phyloP scores from a whole-genome alignment of 768 basidiomycete species.

The Tylopilus intermedius region DNA sequence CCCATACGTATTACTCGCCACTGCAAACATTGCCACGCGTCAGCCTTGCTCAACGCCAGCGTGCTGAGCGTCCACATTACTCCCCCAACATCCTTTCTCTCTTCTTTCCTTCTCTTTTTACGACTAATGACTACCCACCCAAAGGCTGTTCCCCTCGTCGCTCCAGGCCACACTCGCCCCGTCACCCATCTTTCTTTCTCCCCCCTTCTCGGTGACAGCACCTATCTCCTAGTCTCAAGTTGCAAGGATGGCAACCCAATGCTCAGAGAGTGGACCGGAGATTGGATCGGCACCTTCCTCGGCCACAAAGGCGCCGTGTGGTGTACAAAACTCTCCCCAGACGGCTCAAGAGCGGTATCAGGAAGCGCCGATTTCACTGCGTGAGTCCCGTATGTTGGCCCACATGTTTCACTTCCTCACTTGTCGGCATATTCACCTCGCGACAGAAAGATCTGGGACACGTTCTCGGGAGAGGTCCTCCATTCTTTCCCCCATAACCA shows the following conservation, averaged over 20 bases:
- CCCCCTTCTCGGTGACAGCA: conserved; percentile 73
- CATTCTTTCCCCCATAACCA: conserved; percentile 99
- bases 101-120: conserved; percentile 1
- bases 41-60: not conserved
- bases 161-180: conserved; percentile 80
- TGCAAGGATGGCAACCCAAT: conserved; percentile 99
- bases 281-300: conserved; percentile 94
- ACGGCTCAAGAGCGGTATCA: conserved; percentile 82
- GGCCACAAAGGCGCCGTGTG: conserved; percentile 95
- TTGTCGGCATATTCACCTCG: not conserved
- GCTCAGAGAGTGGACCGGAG: conserved; percentile 95
- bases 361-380: conserved; percentile 97
- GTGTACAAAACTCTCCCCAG: conserved; percentile 87
- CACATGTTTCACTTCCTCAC: too few relatives aligned
- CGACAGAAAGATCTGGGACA: conserved; percentile 91
- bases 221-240: conserved; percentile 87
- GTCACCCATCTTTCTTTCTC: conserved; percentile 96
- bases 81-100: not conserved
- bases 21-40: conserved; percentile 13
- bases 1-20: not conserved
- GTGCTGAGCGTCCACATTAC: too few relatives aligned
- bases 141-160: conserved; percentile 75
- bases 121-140: conserved; percentile 57
- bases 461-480: conserved; percentile 77
- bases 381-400: conserved; percentile 37